Evolutionary conservation across 495 filamentous ascomycete genomes (phyloP), one percentile per base, ranked within the genome.

Genomic region (Daldinia caldariorum): DNA sequence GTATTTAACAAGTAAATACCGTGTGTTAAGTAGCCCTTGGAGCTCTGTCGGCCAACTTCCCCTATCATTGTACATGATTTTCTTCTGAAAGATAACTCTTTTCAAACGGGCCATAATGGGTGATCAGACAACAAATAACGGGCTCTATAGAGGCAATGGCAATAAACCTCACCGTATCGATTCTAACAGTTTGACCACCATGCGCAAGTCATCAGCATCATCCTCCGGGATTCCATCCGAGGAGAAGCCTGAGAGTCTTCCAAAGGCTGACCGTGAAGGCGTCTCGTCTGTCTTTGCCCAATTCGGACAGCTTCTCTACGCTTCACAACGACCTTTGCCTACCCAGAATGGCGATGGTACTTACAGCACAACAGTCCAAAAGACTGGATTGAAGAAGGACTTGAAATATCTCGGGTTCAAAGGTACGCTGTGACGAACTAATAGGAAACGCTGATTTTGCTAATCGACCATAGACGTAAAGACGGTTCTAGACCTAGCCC

Each of bases 281-380:
- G 78, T 87, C 45, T 75, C 72, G 22, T 75, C 81, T 16, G 83
- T 85, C 12, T 90, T 92, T 60, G 82, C 86, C 58, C 81, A 86
- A 67, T 88, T 88, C 78, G 84, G 82, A 13, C 89, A 91, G 66
- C 70, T 92, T 18, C 84, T 93, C 53, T 85, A 89, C 55, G 87
- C 90, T 32, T 87, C 86, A 35, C 83, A 83, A 51, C 82, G 86
- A 55, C 91, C 92, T 29, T 72, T 91, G 64, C 90, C 92, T 0
- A 87, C 83, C 61, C 87, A 92, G 71, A 85, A 80, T 51, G 89
- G 90, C 12, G 85, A 89, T 75, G 90, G 90, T 45, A 83, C 86
- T 5, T 82, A 80, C 70, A 76, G 16, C 45, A 69, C 62, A 53
- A 61, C 66, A 13, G 61, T 62, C 18, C 74, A 78, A 56, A 77